A percentile compares a stretch with the other conserved stretches of the same genome.
Evolutionary conservation across 768 basidiomycete species (phyloP).

Genomic region (Leccinum longicurvipes): DNA sequence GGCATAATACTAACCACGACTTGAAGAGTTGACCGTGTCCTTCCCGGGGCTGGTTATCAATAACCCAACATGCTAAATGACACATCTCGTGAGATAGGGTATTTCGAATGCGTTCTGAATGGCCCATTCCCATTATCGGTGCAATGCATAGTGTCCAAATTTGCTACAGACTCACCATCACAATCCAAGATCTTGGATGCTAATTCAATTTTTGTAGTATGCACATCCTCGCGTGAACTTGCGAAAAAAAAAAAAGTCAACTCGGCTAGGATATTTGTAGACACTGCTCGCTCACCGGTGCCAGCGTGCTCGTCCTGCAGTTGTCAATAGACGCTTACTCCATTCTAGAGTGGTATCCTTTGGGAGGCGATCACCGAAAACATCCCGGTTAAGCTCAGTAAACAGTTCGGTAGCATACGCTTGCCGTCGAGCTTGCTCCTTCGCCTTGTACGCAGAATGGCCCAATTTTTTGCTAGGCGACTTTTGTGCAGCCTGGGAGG

Average conservation of each 20-base stretch:
- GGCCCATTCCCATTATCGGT: neutral
- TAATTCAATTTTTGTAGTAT: constrained; percentile 68
- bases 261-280: neutral
- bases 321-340: constrained; percentile 63
- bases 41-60: constrained; percentile 66
- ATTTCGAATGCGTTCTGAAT: constrained; percentile 72
- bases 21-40: constrained; percentile 74
- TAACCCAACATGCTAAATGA: constrained; percentile 84
- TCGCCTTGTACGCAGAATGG: constrained; percentile 32
- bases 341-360: constrained; percentile 55
- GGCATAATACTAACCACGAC: constrained; percentile 48
- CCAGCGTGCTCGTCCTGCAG: constrained; percentile 70
- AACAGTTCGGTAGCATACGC: constrained; percentile 61
- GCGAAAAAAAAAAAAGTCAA: constrained; percentile 6
- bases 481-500: constrained; percentile 5
- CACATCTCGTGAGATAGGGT: constrained; percentile 93
- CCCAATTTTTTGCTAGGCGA: constrained; percentile 23
- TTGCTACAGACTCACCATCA: constrained; percentile 47
- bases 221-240: constrained; percentile 56
- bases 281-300: constrained; percentile 41
- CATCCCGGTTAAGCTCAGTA: constrained; percentile 50
- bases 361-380: constrained; percentile 58
- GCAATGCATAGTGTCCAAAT: neutral
- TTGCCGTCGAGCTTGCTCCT: constrained; percentile 43
- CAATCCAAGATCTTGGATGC: constrained; percentile 78